A percentile compares a stretch with the other conserved stretches of the same genome.
phyloP scores from a whole-genome alignment of 139 green algal species.

The Chlorella sp. region DNA sequence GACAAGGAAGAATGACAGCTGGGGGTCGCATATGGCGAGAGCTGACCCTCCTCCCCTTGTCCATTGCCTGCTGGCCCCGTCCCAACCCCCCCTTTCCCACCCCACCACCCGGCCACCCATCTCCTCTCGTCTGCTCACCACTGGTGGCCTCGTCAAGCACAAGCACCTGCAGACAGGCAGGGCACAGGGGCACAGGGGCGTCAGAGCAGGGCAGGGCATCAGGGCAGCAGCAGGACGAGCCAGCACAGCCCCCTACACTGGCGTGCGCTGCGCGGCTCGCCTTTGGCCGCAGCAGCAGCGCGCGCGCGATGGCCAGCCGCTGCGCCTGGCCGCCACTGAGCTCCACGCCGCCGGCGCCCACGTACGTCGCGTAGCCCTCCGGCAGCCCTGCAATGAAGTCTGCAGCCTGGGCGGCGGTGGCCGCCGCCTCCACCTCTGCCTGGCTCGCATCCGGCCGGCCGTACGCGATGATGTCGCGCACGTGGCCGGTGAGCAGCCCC shows the following conservation, averaged over 20 bases:
- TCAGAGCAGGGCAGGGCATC: too few species aligned
- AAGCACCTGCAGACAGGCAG: conserved; percentile 45
- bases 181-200: too few species aligned
- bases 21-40: background rate
- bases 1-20: background rate
- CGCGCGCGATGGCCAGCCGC: conserved; percentile 74
- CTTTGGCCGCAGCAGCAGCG: conserved; percentile 62
- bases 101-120: background rate
- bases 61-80: background rate
- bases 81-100: background rate
- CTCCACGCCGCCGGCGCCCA: conserved; percentile 34
- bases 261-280: too few species aligned
- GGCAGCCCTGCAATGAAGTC: conserved; percentile 46
- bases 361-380: conserved; percentile 35
- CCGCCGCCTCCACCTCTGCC: conserved; percentile 51
- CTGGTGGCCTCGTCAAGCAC: conserved; percentile 78
- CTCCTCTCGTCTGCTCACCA: too few species aligned
- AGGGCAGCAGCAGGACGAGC: too few species aligned
- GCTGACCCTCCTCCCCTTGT: background rate
- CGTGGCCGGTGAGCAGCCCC: conserved; percentile 50
- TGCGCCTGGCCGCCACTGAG: conserved; percentile 67
- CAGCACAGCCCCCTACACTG: too few species aligned
- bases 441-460: conserved; percentile 24
- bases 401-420: conserved; percentile 62
- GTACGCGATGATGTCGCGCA: conserved; percentile 63